Evolutionary conservation across 768 basidiomycete genomes (phyloP), one percentile per base, ranked within the genome.

Genomic region (Crucibulum laeve): DNA sequence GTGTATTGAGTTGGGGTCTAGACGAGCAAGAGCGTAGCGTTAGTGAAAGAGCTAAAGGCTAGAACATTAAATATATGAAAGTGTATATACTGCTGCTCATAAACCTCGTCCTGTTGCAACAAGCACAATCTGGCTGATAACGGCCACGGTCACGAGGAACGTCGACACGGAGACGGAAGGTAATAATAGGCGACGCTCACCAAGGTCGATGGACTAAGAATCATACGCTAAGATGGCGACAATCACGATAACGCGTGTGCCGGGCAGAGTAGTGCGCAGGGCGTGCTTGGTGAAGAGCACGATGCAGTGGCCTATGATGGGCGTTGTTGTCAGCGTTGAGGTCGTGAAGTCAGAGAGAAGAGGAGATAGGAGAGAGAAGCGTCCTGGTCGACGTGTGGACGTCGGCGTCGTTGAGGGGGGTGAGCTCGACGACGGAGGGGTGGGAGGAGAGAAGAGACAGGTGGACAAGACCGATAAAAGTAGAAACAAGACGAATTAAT

Each of bases 1-100:
- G 58, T 64, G 67, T 57, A 66, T 69, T 69, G 62, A 69, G 67
- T 67, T 62, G 59, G 54, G 65, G 59, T 57, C 74, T 78, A 51
- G 54, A 51, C 48, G 52, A 53, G 47, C 28, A 23, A 38, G 51
- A 55, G 49, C 56, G 54, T 53, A 49, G 53, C 28, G n/a, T 30
- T 45, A 39, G 44, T 49, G 46, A 55, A 42, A 49, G 53, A 45
- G 51, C 42, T 46, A 60, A 46, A 58, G 58, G 37, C n/a, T n/a
- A n/a, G n/a, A n/a, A n/a, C n/a, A n/a, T n/a, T n/a, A n/a, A n/a
- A n/a, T n/a, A n/a, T n/a, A n/a, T n/a, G n/a, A n/a, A n/a, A n/a
- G n/a, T n/a, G n/a, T n/a, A n/a, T n/a, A n/a, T n/a, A n/a, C n/a
- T n/a, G n/a, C n/a, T n/a, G n/a, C n/a, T n/a, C n/a, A n/a, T n/a